A percentile compares a stretch with the other conserved stretches of the same genome.
phyloP scores from a whole-genome alignment of 176 grass and related monocot species.

The Puya raimondii region DNA sequence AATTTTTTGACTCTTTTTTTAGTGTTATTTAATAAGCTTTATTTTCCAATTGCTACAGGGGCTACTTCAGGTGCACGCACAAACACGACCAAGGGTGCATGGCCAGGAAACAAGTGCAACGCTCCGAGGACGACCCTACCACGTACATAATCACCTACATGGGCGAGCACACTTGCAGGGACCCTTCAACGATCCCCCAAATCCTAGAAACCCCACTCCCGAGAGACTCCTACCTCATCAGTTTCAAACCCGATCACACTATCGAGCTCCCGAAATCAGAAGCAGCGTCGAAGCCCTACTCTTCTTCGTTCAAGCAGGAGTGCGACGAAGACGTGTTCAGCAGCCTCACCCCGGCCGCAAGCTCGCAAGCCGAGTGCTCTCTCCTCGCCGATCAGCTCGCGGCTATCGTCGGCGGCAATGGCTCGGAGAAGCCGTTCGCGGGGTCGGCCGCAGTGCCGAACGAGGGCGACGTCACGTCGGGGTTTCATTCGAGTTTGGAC shows the following conservation, averaged over 20 bases:
- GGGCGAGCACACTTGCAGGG: constrained; percentile 61
- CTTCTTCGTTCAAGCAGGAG: constrained; percentile 19
- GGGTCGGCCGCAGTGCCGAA: constrained; percentile 9
- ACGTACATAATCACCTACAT: constrained; percentile 46
- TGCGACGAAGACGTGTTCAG: constrained; percentile 53
- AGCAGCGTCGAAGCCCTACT: background rate
- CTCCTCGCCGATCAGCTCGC: constrained; percentile 34
- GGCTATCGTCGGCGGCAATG: constrained; percentile 24
- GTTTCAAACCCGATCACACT: constrained; percentile 19
- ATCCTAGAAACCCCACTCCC: constrained; percentile 8
- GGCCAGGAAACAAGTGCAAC: constrained; percentile 52
- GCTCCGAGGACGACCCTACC: constrained; percentile 26
- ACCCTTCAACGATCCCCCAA: constrained; percentile 28
- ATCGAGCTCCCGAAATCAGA: background rate
- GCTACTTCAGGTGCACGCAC: constrained; percentile 85
- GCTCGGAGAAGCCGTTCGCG: background rate
- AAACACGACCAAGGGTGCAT: constrained; percentile 42
- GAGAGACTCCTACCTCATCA: constrained; percentile 28
- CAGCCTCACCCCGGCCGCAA: constrained; percentile 13
- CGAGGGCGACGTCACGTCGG: background rate
- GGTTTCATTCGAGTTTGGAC: constrained; percentile 16
- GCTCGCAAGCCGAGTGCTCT: constrained; percentile 27
- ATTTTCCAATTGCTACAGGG: constrained; percentile 12
- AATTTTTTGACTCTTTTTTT: too few relatives aligned
- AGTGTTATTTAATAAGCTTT: too few relatives aligned